Evolutionary conservation across 225 moss, liverwort and hornwort species (phyloP), one percentile per base, ranked within the genome.

Genomic region (Takakia lepidozioides): DNA sequence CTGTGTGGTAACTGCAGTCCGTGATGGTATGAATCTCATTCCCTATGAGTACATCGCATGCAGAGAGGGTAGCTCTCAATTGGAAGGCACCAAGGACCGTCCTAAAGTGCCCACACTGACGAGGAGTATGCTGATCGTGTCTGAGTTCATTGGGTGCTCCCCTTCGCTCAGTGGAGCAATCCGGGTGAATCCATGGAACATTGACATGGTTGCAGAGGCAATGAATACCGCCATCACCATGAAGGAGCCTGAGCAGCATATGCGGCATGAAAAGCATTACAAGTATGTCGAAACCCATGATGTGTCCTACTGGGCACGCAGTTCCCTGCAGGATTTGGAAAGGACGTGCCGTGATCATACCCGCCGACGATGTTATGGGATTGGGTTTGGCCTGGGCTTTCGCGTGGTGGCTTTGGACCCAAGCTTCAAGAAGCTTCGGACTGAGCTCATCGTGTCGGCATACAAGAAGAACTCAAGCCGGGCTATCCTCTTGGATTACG

Each of bases 161-260:
- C 98, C 98, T 3, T 98, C 98, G 30, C 49, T 98, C 29, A 98
- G 98, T 60, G 98, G 98, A 69, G 98, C 98, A 18, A 98, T 98
- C 26, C 83, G 98, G 55, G 98, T 98, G 27, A 98, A 98, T 46
- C 98, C 98, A 17, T 98, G 98, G 98, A 98, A 98, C 50, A 98
- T 76, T 23, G 98, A 98, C 14, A 78, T 87, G 57, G 68, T 91
- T n/a, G 98, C 98, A 14, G 98, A 91, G 61, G 98, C 98, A 35
- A 87, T 98, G 98, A 91, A 98, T 64, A 80, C 59, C 25, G 98
- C 98, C 16, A 78, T 98, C 42, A 87, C 87, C 0, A 68, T 98
- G 78, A 87, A 80, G 55, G 87, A 87, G 61, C 47, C 62, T 10
- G 98, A 98, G 61, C 87, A 98, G 56, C 87, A 91, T 29, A 65